A percentile compares a stretch with the other conserved stretches of the same genome.
Evolutionary conservation across 2,329 filamentous ascomycete genomes (phyloP).

Genomic region (Epicoccum sorghinum): DNA sequence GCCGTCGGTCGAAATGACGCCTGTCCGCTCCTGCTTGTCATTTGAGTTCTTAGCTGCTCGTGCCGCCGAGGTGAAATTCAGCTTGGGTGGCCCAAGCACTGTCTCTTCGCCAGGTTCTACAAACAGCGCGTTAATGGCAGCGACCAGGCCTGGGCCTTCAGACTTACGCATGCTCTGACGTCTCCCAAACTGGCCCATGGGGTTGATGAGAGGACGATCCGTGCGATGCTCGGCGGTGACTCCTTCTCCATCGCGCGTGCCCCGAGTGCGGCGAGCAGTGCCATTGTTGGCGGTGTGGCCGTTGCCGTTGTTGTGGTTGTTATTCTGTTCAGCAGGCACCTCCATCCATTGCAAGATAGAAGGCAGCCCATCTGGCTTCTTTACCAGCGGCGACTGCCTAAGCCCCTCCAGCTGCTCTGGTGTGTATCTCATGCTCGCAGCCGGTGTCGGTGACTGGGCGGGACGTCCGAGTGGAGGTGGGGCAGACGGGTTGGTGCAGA

Average conservation of each 20-base stretch:
- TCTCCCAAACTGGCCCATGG: conserved; percentile 46
- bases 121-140: conserved; percentile 40
- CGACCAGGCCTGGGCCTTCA: conserved; percentile 50
- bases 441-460: conserved; percentile 13
- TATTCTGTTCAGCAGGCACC: conserved; percentile 55
- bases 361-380: conserved; percentile 78
- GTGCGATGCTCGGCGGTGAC: conserved; percentile 34
- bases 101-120: conserved; percentile 75
- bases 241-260: conserved; percentile 36
- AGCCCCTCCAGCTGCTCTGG: conserved; percentile 77
- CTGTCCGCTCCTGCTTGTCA: conserved; percentile 44
- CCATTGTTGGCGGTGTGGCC: conserved; percentile 27
- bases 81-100: conserved; percentile 82
- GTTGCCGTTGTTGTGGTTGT: conserved; percentile 33
- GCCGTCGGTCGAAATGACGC: conserved; percentile 45
- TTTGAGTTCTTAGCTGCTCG: conserved; percentile 55
- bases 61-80: conserved; percentile 79
- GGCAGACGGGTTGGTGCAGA: conserved; percentile 18
- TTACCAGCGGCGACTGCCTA: conserved; percentile 80
- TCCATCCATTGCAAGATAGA: conserved; percentile 97
- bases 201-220: conserved; percentile 40
- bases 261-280: conserved; percentile 33
- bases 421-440: conserved; percentile 62
- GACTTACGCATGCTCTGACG: conserved; percentile 53
- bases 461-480: conserved; percentile 21